Evolutionary conservation across 1,139 yeast species (phyloP).

Genomic region (Casaregolazyma suthepensis): DNA sequence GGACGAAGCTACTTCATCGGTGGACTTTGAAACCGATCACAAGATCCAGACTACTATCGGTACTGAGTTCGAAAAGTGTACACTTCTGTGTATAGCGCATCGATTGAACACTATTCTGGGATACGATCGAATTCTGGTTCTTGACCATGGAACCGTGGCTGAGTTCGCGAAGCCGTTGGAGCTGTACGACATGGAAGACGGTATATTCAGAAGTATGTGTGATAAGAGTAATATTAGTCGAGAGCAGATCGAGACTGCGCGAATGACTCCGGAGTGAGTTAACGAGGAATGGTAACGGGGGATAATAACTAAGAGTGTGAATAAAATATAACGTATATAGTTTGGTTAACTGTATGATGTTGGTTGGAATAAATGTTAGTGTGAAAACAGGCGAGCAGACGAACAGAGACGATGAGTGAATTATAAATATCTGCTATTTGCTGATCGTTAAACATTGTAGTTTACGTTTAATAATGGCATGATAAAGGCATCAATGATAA

Average conservation of each 20-base stretch:
- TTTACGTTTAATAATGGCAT: too few relatives aligned
- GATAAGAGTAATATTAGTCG: constrained; percentile 44
- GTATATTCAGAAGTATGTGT: constrained; percentile 60
- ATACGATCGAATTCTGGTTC: constrained; percentile 61
- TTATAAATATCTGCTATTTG: too few relatives aligned
- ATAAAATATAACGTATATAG: not conserved
- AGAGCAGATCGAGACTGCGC: constrained; percentile 27
- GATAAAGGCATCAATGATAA: too few relatives aligned
- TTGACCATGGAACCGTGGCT: constrained; percentile 57
- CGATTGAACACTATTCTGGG: constrained; percentile 63
- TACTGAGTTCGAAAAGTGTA: constrained; percentile 57
- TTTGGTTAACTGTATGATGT: not conserved
- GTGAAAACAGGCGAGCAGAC: too few relatives aligned
- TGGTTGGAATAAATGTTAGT: too few relatives aligned
- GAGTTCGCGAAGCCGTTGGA: constrained; percentile 47
- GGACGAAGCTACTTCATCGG: constrained; percentile 83
- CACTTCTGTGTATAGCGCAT: constrained; percentile 78
- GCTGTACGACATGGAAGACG: constrained; percentile 37
- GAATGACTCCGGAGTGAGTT: not conserved
- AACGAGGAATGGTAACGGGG: too few relatives aligned
- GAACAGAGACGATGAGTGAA: too few relatives aligned
- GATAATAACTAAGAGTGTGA: not conserved
- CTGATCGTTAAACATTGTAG: too few relatives aligned
- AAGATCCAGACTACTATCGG: constrained; percentile 62
- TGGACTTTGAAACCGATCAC: constrained; percentile 73